Base-by-base conservation (phyloP, 2,329 filamentous ascomycete species). In the Botrytis byssoidea region DNA sequence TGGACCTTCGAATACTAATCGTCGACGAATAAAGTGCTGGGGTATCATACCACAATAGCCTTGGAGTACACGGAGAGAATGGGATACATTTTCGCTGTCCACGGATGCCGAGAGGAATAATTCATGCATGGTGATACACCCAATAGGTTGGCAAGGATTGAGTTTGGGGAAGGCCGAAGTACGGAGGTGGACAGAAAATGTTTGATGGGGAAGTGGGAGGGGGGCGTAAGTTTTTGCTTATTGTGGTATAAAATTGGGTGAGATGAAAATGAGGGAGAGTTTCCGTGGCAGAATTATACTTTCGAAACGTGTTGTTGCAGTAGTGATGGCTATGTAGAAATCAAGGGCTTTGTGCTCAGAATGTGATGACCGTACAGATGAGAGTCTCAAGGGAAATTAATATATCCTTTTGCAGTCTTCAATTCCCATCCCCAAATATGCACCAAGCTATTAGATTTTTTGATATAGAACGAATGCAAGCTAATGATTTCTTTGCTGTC, bases 11-110 rank as follows among this genome's bases (percentile, higher is more conserved):
- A 85, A 89, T 79, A 86, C 87, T 67, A 89, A 83, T 14, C 89
- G 84, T 25, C 88, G 85, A 57, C 85, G 84, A 35, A 87, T 75
- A 3, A 83, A 82, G 73, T 85, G 83, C 77, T 85, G 86, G 1
- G 88, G 85, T 3, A 83, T 82, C 85, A 88, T 89, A 77, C 85
- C 88, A 74, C 86, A 88, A 75, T 89, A 83, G 29, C 89, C 89
- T 73, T 87, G 84, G 10, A 91, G 81, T 16, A 91, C 83, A 1
- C 86, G 84, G 71, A 86, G 84, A 32, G 85, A 86, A 73, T 82
- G 84, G 67, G 82, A 81, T 51, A 88, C 83, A 76, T 89, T 86
- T 60, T 81, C 83, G 72, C 86, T 84, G 29, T 83, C 82, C 71
- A 91, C 84, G 64, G 85, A 79, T 16, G 87, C 85, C 6, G 88